Evolutionary conservation across 2,329 filamentous ascomycete species (phyloP).

Genomic region (Aspergillus sp.): DNA sequence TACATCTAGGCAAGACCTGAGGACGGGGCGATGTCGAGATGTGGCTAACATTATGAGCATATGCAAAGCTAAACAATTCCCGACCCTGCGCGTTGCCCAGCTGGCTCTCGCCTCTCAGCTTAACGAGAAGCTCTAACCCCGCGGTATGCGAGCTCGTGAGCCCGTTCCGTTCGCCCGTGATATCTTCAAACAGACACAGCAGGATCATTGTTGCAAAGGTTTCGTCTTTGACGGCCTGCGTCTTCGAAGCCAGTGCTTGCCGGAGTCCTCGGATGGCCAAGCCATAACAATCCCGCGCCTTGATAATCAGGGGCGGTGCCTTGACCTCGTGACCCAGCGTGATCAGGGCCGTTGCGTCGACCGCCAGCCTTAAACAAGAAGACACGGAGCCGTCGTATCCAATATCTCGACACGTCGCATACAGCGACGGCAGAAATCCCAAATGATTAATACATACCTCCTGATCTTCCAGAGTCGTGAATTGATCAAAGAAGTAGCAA

Average conservation of each 20-base stretch:
- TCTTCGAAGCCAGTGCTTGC: slow-evolving; percentile 28
- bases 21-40: neutral
- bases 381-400: slow-evolving; percentile 17
- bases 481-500: slow-evolving; percentile 44
- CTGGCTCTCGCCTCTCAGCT: slow-evolving; percentile 32
- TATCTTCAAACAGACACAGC: slow-evolving; percentile 40
- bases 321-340: slow-evolving; percentile 32
- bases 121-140: slow-evolving; percentile 37
- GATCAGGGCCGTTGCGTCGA: slow-evolving; percentile 37
- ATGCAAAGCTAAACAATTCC: slow-evolving; percentile 39
- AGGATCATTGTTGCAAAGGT: slow-evolving; percentile 39
- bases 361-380: slow-evolving; percentile 32
- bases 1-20: neutral
- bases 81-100: slow-evolving; percentile 31
- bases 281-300: slow-evolving; percentile 33
- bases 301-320: slow-evolving; percentile 24
- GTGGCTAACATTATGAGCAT: slow-evolving; percentile 33
- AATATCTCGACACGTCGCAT: slow-evolving; percentile 28
- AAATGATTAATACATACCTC: slow-evolving; percentile 33
- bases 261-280: slow-evolving; percentile 31
- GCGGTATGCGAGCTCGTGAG: slow-evolving; percentile 37
- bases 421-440: slow-evolving; percentile 37
- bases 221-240: slow-evolving; percentile 34
- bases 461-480: slow-evolving; percentile 27
- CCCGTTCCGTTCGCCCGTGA: slow-evolving; percentile 36